A percentile compares a stretch with the other conserved stretches of the same genome.
Evolutionary conservation across 192 early-diverging fungal species (phyloP).

Genomic region (Rhizophagus sp.): DNA sequence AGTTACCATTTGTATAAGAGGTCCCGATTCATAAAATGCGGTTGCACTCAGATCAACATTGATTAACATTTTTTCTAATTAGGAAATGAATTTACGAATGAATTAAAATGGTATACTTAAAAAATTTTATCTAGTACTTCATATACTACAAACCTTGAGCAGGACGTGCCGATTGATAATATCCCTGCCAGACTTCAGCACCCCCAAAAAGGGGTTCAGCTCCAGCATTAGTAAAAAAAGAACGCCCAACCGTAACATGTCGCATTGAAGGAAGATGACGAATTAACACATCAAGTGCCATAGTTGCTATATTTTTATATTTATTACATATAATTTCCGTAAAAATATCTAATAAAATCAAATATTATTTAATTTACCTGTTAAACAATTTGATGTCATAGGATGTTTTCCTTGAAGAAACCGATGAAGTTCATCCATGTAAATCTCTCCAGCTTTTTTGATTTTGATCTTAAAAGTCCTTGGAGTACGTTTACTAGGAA

Average conservation of each 20-base stretch:
- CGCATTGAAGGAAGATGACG: constrained; percentile 71
- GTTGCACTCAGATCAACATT: constrained; percentile 70
- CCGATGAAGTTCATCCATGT: constrained; percentile 57
- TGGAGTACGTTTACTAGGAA: constrained; percentile 34
- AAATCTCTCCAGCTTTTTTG: constrained; percentile 62
- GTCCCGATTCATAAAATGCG: constrained; percentile 63
- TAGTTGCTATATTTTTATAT: constrained; percentile 44
- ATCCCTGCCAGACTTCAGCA: constrained; percentile 88
- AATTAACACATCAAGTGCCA: constrained; percentile 77
- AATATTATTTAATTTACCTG: constrained; percentile 32
- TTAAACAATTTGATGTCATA: constrained; percentile 42
- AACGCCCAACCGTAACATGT: constrained; percentile 78
- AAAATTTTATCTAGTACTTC: not conserved
- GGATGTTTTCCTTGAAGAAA: constrained; percentile 51
- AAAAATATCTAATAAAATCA: no score
- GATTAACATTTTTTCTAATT: constrained; percentile 55
- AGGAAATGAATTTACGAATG: no score
- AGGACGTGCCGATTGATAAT: constrained; percentile 82
- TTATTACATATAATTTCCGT: no score
- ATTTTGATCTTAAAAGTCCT: constrained; percentile 67
- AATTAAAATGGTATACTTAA: not conserved
- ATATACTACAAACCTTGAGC: constrained; percentile 51
- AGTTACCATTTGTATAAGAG: constrained; percentile 66
- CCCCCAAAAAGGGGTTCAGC: constrained; percentile 55
- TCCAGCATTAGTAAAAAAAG: constrained; percentile 79